A percentile compares a stretch with the other conserved stretches of the same genome.
Conservation (phyloP, 192 early-diverging fungal species). For the Kappamyces sp. region DNA sequence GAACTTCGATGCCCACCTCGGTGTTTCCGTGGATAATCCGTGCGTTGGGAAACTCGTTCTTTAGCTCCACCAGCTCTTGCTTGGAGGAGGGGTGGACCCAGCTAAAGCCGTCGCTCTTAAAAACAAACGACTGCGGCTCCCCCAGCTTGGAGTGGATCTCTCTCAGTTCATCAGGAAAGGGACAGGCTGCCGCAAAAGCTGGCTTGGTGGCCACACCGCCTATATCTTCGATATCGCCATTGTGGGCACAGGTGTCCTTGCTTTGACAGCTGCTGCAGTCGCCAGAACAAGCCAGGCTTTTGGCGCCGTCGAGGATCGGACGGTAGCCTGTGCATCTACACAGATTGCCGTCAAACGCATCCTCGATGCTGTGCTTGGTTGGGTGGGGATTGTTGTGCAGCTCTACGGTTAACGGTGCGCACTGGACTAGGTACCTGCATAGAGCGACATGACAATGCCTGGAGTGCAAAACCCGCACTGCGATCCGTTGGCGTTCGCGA, state of each 20-base stretch:
- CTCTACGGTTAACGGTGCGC: slow-evolving; percentile 24
- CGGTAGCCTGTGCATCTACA: slow-evolving; percentile 90
- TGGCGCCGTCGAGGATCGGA: slow-evolving; percentile 80
- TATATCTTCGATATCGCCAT: slow-evolving; percentile 34
- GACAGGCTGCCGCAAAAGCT: neutral
- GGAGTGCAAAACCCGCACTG: slow-evolving; percentile 93
- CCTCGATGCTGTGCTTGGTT: slow-evolving; percentile 69
- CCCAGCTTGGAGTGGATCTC: slow-evolving; percentile 2
- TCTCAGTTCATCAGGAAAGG: slow-evolving; percentile 27
- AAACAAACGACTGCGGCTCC: slow-evolving; percentile 39
- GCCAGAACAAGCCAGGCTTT: slow-evolving; percentile 38
- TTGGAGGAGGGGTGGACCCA: slow-evolving; percentile 47
- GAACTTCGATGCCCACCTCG: slow-evolving; percentile 72
- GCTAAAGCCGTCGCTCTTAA: slow-evolving; percentile 39
- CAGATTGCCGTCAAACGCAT: slow-evolving; percentile 80
- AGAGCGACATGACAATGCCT: slow-evolving; percentile 85
- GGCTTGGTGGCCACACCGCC: neutral
- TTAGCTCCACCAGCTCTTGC: slow-evolving; percentile 22
- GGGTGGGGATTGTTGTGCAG: slow-evolving; percentile 66
- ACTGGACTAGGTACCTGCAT: too few relatives aligned
- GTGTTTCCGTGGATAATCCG: slow-evolving; percentile 81
- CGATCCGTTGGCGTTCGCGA: slow-evolving; percentile 64
- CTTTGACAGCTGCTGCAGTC: slow-evolving; percentile 18
- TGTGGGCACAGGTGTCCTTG: slow-evolving; percentile 8
- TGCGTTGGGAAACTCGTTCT: slow-evolving; percentile 50